phyloP scores from a whole-genome alignment of 257 asterid genomes.

The Prunella vulgaris region DNA sequence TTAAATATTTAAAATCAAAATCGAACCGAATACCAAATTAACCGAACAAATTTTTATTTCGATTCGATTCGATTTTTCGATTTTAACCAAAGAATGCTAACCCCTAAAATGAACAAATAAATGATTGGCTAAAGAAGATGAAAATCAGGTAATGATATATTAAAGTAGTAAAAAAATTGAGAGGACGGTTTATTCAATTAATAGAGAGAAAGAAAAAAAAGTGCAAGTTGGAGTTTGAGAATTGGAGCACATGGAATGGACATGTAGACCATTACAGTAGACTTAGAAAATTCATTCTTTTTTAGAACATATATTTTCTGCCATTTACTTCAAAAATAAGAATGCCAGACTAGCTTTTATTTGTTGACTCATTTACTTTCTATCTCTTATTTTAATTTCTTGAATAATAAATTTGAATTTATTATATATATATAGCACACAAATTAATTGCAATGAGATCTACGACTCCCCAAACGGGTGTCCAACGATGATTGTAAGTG shows the following conservation, averaged over 20 bases:
- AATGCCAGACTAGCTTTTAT: background rate
- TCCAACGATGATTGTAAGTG: too few relatives aligned
- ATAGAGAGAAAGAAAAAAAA: background rate
- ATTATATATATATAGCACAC: background rate
- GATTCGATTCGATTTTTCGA: background rate
- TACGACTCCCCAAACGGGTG: background rate
- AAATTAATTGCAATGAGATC: background rate
- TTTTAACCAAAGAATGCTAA: too few relatives aligned
- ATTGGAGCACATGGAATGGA: background rate
- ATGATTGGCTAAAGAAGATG: background rate
- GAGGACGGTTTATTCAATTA: background rate
- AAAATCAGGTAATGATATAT: background rate
- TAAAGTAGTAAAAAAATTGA: background rate
- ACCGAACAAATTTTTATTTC: background rate
- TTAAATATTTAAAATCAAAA: too few relatives aligned
- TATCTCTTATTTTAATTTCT: background rate
- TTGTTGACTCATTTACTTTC: background rate
- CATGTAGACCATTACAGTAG: background rate
- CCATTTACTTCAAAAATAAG: background rate
- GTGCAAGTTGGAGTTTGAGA: background rate
- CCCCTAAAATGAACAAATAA: too few relatives aligned
- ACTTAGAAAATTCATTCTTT: background rate
- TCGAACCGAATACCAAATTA: too few relatives aligned
- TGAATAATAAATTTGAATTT: background rate
- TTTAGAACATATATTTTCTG: background rate